Percentiles rank a stretch among this genome's conserved stretches.
phyloP scores from a whole-genome alignment of 768 basidiomycete genomes.

The Collybiopsis confluens region DNA sequence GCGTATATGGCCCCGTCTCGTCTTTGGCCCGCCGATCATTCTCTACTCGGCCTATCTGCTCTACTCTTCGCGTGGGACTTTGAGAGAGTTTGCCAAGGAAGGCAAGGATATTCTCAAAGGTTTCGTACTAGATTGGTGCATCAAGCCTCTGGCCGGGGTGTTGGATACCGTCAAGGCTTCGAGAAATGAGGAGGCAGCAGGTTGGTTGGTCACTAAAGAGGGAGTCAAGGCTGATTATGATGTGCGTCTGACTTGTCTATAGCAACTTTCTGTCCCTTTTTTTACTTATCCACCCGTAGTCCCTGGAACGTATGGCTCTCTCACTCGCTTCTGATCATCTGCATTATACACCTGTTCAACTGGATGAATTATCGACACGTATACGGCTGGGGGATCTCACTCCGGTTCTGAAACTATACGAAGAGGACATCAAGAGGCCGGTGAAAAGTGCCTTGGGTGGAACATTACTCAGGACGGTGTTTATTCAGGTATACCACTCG shows the following conservation, averaged over 20 bases:
- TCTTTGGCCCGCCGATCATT: conserved; percentile 69
- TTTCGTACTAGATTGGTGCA: conserved; percentile 79
- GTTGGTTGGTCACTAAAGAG: conserved; percentile 72
- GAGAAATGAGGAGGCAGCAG: conserved; percentile 71
- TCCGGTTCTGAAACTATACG: conserved; percentile 81
- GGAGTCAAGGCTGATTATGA: conserved; percentile 84
- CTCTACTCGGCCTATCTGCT: conserved; percentile 45
- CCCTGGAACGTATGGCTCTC: conserved; percentile 88
- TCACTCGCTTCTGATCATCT: conserved; percentile 81
- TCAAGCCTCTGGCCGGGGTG: conserved; percentile 82
- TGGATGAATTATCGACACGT: conserved; percentile 60
- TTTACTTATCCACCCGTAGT: too few relatives aligned
- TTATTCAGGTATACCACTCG: conserved; percentile 95
- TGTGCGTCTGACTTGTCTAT: conserved; percentile 34
- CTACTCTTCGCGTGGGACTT: conserved; percentile 56
- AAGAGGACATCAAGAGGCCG: conserved; percentile 88
- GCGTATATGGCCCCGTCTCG: conserved; percentile 76
- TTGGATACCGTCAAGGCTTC: conserved; percentile 58
- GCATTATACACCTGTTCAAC: conserved; percentile 54
- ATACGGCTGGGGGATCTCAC: conserved; percentile 82
- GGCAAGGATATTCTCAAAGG: conserved; percentile 61
- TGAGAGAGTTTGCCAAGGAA: conserved; percentile 55
- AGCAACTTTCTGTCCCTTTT: too few relatives aligned
- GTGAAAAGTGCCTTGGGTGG: conserved; percentile 77
- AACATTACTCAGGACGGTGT: conserved; percentile 74